Percentiles rank a stretch among this genome's conserved stretches.
Evolutionary conservation across 768 basidiomycete genomes (phyloP).

Genomic region (Boletus sp.): DNA sequence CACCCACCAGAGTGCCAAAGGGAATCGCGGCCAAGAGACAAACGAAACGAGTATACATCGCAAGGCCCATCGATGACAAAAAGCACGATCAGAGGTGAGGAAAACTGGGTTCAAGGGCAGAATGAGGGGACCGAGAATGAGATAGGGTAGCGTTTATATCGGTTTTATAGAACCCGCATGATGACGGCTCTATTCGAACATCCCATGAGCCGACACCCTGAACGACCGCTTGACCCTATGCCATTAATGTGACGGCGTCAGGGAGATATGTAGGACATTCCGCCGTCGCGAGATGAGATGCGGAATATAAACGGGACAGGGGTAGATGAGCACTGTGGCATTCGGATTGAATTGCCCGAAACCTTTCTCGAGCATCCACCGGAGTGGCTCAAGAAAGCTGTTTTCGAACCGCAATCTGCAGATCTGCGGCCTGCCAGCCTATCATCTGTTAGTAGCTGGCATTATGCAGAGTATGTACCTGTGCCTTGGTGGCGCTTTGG

Average conservation of each 20-base stretch:
- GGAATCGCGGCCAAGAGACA: conserved; percentile 26
- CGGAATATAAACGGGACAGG: not conserved
- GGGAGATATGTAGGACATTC: not conserved
- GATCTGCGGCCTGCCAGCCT: no score
- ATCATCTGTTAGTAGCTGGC: no score
- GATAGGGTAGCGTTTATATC: conserved; percentile 3
- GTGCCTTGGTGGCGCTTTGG: no score
- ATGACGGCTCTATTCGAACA: not conserved
- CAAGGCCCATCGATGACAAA: not conserved
- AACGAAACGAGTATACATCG: conserved; percentile 25
- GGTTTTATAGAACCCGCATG: not conserved
- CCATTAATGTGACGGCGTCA: not conserved
- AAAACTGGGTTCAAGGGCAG: not conserved
- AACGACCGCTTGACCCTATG: not conserved
- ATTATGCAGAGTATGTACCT: no score
- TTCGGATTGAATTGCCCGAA: not conserved
- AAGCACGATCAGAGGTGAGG: not conserved
- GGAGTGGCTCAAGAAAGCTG: not conserved
- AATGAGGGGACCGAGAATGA: not conserved
- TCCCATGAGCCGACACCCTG: not conserved
- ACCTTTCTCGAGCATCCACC: no score
- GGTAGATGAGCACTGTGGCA: not conserved
- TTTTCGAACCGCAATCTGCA: not conserved
- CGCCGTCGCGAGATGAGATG: not conserved
- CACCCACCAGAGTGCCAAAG: conserved; percentile 30